These are phyloP conservation scores for Sclerotinia nivalis DNA, from an alignment of 2,329 filamentous ascomycete species.

Conservation along the genomic window DNA sequence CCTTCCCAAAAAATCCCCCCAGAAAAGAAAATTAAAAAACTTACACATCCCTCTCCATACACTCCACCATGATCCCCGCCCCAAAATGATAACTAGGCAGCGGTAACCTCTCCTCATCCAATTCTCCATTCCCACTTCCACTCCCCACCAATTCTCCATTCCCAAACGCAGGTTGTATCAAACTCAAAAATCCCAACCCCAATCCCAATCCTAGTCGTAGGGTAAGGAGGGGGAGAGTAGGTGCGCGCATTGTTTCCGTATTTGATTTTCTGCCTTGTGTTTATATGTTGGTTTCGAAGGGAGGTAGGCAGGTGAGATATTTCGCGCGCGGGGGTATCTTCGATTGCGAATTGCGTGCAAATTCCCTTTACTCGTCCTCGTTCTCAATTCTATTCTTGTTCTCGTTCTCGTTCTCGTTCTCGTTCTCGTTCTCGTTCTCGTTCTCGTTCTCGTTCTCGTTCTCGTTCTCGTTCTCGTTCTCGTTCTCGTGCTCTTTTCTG, in stretches of 20 bases:
- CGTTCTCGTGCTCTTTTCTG: too few species aligned
- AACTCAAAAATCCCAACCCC: background rate
- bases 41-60: constrained; percentile 72
- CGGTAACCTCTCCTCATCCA: constrained; percentile 32
- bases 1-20: background rate
- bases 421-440: background rate
- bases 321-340: too few species aligned
- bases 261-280: too few species aligned
- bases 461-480: background rate
- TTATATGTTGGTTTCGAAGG: too few species aligned
- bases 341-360: background rate
- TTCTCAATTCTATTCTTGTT: background rate
- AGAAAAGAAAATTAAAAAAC: constrained; percentile 40
- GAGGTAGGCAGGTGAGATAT: too few species aligned
- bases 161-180: background rate
- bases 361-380: background rate
- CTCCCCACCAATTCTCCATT: background rate
- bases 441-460: background rate
- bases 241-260: too few species aligned
- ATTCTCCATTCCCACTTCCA: constrained; percentile 15
- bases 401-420: background rate
- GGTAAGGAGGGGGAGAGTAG: too few species aligned
- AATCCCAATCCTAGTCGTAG: background rate
- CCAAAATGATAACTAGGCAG: constrained; percentile 66
- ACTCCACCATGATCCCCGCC: constrained; percentile 67